Conservation (phyloP, 768 basidiomycete species). For the Lactifluus pinguis region DNA sequence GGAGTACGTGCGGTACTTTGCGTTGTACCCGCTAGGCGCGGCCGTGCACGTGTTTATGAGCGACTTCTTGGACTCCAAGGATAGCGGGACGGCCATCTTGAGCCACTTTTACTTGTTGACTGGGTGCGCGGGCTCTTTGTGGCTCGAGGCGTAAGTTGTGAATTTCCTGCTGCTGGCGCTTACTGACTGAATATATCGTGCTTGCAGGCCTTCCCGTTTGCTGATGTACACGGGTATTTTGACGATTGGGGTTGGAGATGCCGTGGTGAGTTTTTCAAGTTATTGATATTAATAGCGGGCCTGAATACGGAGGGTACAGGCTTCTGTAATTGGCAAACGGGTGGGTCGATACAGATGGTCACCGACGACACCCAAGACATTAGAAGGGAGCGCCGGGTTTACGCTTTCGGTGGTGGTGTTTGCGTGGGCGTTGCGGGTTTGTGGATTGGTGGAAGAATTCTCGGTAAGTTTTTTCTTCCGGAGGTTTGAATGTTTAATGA, state of each 20-base stretch:
- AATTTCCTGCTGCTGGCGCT: neutral
- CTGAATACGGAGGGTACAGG: conserved; percentile 36
- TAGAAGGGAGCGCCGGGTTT: conserved; percentile 88
- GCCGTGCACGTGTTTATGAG: conserved; percentile 92
- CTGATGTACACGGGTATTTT: conserved; percentile 79
- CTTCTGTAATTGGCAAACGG: conserved; percentile 86
- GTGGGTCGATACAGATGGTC: conserved; percentile 81
- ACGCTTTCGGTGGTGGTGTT: conserved; percentile 56
- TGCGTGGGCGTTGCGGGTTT: conserved; percentile 61
- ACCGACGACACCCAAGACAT: conserved; percentile 71
- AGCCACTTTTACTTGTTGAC: conserved; percentile 97
- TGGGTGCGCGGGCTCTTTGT: conserved; percentile 87
- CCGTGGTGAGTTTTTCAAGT: conserved; percentile 49
- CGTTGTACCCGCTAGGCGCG: conserved; percentile 92
- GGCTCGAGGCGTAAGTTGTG: conserved; percentile 81
- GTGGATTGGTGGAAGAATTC: conserved; percentile 64
- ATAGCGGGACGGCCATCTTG: conserved; percentile 90
- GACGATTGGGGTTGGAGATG: conserved; percentile 87
- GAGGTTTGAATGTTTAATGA: neutral
- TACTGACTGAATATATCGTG: neutral
- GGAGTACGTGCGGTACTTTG: conserved; percentile 98
- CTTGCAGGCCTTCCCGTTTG: conserved; percentile 37
- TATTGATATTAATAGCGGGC: neutral
- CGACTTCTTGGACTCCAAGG: conserved; percentile 93
- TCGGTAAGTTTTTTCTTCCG: conserved; percentile 45